These are phyloP conservation scores for Calonectria henricotiae DNA, from an alignment of 2,329 filamentous ascomycete species.

Conservation along the genomic window DNA sequence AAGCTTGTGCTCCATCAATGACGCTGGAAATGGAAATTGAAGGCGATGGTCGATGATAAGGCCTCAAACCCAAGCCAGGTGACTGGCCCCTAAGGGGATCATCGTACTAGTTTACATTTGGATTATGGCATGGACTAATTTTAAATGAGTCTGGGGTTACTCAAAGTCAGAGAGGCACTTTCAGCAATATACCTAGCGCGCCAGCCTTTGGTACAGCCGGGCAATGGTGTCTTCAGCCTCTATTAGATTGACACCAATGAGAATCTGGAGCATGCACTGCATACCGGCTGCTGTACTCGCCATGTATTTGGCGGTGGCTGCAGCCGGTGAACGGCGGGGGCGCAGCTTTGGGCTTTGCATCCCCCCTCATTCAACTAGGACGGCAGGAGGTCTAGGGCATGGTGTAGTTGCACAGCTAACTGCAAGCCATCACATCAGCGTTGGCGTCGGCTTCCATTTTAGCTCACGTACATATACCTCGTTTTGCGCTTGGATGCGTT, in stretches of 20 bases:
- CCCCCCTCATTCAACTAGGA: background rate
- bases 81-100: too few species aligned
- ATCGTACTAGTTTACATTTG: too few species aligned
- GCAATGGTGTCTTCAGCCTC: background rate
- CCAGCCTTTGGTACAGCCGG: too few species aligned
- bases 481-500: background rate
- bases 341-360: background rate
- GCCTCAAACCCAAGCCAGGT: too few species aligned
- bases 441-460: background rate
- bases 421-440: background rate
- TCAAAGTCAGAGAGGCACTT: too few species aligned
- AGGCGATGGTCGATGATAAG: too few species aligned
- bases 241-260: background rate
- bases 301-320: background rate
- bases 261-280: background rate
- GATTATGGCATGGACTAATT: too few species aligned
- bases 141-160: too few species aligned
- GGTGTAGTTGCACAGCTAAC: background rate
- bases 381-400: background rate
- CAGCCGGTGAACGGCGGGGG: background rate
- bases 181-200: too few species aligned
- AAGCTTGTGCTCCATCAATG: too few species aligned
- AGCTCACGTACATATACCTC: background rate
- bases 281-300: background rate
- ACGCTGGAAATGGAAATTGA: too few species aligned